Conservation (phyloP, 495 filamentous ascomycete genomes). For the Neurospora pannonica region DNA sequence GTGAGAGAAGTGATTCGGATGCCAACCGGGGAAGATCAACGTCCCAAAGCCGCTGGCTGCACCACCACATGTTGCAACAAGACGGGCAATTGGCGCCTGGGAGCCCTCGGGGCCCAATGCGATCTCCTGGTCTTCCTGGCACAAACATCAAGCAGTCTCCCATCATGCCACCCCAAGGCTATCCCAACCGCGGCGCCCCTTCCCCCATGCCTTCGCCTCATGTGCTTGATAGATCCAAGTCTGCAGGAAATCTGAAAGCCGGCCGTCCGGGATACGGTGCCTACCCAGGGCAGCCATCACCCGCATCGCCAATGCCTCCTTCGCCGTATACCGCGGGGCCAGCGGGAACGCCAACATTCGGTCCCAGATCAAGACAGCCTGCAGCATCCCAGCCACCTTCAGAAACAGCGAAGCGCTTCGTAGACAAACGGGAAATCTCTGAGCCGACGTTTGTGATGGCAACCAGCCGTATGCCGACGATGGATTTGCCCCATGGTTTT, state of each 20-base stretch:
- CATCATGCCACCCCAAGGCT: slow-evolving; percentile 41
- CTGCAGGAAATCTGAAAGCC: slow-evolving; percentile 23
- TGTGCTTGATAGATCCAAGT: slow-evolving; percentile 15
- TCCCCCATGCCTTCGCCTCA: slow-evolving; percentile 17
- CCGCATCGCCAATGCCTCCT: slow-evolving; percentile 32
- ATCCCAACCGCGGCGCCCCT: slow-evolving; percentile 21
- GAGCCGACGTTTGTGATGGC: slow-evolving; percentile 73
- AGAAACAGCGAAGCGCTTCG: slow-evolving; percentile 46
- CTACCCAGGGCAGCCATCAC: slow-evolving; percentile 32
- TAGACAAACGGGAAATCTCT: slow-evolving; percentile 71
- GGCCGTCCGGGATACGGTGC: slow-evolving; percentile 21
- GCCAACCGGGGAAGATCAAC: slow-evolving; percentile 42
- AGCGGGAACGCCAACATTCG: slow-evolving; percentile 18
- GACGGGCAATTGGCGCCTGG: slow-evolving; percentile 27
- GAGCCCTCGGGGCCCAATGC: slow-evolving; percentile 23
- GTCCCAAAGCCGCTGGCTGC: slow-evolving; percentile 32
- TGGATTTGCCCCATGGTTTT: slow-evolving; percentile 41
- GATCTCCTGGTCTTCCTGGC: slow-evolving; percentile 36
- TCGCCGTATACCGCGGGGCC: slow-evolving; percentile 16
- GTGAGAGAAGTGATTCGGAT: slow-evolving; percentile 56
- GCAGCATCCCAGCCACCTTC: slow-evolving; percentile 41
- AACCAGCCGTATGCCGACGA: slow-evolving; percentile 62
- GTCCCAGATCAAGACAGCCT: slow-evolving; percentile 17
- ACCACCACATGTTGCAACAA: slow-evolving; percentile 37
- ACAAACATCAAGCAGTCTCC: slow-evolving; percentile 35